Conservation (phyloP, 192 early-diverging fungal species). For the Chytriomyces hyalinus region DNA sequence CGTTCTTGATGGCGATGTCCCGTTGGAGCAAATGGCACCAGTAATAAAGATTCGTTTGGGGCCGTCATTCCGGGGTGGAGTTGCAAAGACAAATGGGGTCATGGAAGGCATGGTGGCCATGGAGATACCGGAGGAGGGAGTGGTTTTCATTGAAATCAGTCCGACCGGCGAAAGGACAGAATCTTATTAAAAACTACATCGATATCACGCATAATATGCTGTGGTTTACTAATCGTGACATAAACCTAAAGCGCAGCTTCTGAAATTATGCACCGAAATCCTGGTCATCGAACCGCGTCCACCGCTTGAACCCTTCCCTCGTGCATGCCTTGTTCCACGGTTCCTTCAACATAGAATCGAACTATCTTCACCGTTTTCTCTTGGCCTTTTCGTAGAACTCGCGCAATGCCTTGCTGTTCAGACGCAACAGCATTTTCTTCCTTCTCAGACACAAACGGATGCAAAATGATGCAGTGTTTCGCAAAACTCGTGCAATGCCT, state of each 20-base stretch:
- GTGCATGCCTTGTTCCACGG: constrained; percentile 12
- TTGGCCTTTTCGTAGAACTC: constrained; percentile 21
- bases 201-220: too few relatives aligned
- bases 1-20: neutral
- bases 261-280: too few relatives aligned
- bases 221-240: too few relatives aligned
- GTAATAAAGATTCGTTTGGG: neutral
- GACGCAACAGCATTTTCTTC: constrained; percentile 22
- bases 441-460: constrained; percentile 17
- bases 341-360: constrained; percentile 7
- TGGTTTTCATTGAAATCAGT: neutral
- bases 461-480: constrained; percentile 20
- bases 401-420: constrained; percentile 27
- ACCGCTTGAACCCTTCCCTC: neutral
- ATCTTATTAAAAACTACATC: too few relatives aligned
- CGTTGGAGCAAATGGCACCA: neutral
- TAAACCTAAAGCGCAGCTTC: too few relatives aligned
- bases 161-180: too few relatives aligned
- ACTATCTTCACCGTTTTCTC: constrained; percentile 21
- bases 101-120: neutral
- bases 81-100: neutral
- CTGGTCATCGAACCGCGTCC: too few relatives aligned
- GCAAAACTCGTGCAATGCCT: constrained; percentile 19
- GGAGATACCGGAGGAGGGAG: neutral
- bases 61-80: neutral